A percentile compares a stretch with the other conserved stretches of the same genome.
Conservation (phyloP, 2,329 filamentous ascomycete species). For the Neonectria faginata region DNA sequence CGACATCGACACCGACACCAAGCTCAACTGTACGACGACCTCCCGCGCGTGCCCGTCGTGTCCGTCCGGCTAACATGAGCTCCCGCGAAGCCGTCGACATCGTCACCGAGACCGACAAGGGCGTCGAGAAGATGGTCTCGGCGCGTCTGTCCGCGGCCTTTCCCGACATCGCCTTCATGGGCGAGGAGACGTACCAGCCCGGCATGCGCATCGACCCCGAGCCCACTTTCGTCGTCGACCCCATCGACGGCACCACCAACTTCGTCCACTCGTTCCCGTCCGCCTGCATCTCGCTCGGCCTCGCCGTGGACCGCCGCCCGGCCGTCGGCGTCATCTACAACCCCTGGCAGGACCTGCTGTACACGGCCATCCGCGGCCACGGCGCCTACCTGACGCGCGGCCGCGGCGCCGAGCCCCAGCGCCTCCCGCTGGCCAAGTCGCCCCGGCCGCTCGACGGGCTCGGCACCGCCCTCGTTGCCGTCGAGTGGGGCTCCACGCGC, state of each 20-base stretch:
- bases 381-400: slow-evolving; percentile 71
- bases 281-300: slow-evolving; percentile 81
- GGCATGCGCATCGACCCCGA: slow-evolving; percentile 71
- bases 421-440: slow-evolving; percentile 56
- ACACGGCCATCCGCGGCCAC: slow-evolving; percentile 74
- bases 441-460: slow-evolving; percentile 70
- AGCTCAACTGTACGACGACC: slow-evolving; percentile 71
- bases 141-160: slow-evolving; percentile 63
- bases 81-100: slow-evolving; percentile 69
- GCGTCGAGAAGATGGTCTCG: slow-evolving; percentile 72
- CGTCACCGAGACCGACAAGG: slow-evolving; percentile 75
- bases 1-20: slow-evolving; percentile 68
- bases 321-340: slow-evolving; percentile 83
- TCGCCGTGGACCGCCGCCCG: slow-evolving; percentile 72
- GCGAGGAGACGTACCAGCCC: slow-evolving; percentile 81
- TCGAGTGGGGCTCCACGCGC: slow-evolving; percentile 80
- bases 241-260: slow-evolving; percentile 84
- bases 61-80: slow-evolving; percentile 16
- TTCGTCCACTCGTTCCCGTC: slow-evolving; percentile 82
- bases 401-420: slow-evolving; percentile 52
- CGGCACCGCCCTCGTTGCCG: slow-evolving; percentile 72
- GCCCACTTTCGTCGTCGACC: slow-evolving; percentile 85
- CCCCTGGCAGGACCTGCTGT: slow-evolving; percentile 77
- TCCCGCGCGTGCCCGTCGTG: not conserved
- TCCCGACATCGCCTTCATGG: slow-evolving; percentile 73